Evolutionary conservation across 2,329 filamentous ascomycete genomes (phyloP), one percentile per base, ranked within the genome.

Genomic region (Dactylella cylindrospora): DNA sequence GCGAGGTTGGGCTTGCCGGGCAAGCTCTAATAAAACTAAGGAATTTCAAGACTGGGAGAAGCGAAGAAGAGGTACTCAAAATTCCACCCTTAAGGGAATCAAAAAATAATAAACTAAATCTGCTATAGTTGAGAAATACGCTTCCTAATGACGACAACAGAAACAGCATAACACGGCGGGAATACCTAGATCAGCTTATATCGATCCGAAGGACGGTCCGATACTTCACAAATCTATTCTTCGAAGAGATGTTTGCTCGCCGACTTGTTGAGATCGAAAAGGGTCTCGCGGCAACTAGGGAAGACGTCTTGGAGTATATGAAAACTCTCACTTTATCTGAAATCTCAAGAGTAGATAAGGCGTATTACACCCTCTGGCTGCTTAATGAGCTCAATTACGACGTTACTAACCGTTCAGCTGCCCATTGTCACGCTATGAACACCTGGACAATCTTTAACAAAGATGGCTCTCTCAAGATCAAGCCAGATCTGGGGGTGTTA

Each of bases 321-420:
- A 10, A 26, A 41, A 38, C 55, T 3, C 10, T 51, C n/a, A 61
- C 28, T 2, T 3, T 17, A 10, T 53, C 57, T 3, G 57, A 62
- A 35, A 38, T 38, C 38, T 28, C 23, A 12, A 54, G 57, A 23
- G 43, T 62, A 6, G 57, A 62, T 7, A 12, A 54, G 17, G 49
- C 49, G 5, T 62, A 62, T 20, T 62, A 62, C 13, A 54, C 31
- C 5, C 36, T 54, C 7, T 62, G 57, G 57, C n/a, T 49, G 2
- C 54, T 43, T 17, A 36, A 26, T 9, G 57, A 62, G 32, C 38
- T 61, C 1, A 46, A 61, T 20, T 29, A 41, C 12, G 25, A 36
- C 9, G 20, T 29, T 10, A 9, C 31, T 9, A 20, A 19, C 5
- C 28, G 33, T 9, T 40, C 40, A 8, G 13, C 32, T 1, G 13